Base-by-base conservation (phyloP, 768 basidiomycete genomes). In the Leccinum boreale region DNA sequence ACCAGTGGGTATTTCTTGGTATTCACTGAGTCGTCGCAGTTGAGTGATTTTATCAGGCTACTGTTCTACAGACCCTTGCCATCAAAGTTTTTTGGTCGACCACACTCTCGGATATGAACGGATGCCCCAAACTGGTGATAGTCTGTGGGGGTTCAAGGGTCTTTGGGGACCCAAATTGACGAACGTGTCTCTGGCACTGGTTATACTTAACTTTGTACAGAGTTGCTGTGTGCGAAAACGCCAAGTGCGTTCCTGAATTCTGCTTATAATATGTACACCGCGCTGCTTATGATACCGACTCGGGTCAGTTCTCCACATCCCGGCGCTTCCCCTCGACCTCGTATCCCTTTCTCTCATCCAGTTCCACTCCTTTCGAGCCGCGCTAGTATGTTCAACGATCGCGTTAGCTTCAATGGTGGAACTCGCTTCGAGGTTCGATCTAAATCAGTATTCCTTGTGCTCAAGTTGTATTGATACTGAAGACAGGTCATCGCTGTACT, bases 401-500 rank as follows among this genome's bases (percentile, higher is more conserved):
- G 59, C 17, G 59, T 70, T 46, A 68, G 64, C 23, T 71, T 71
- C 58, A 70, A 52, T 5, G 70, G 70, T 26, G 66, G 50, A 39
- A 70, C 72, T 49, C 70, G 68, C 14, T 55, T 66, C 48, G 70
- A 71, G 67, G 70, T 71, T 28, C 31, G 31, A 29, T 56, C 17
- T 5, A 36, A 8, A 1, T 2, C 15, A 23, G 14, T 24, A 5
- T 1, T 4, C 5, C 24, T 11, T 51, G 23, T 39, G 2, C 5
- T 9, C 39, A n/a, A n/a, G 12, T 53, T 11, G 23, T 52, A 12
- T 24, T 58, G n/a, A 65, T 12, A 17, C 53, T 23, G 44, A 9
- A 8, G 26, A 62, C 36, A 72, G 71, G 71, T 72, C 56, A 65
- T 73, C 51, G 14, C 70, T 7, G 71, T 72, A 26, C 59, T 72